Conservation (phyloP, 768 basidiomycete species). For the Mrakia gelida region DNA sequence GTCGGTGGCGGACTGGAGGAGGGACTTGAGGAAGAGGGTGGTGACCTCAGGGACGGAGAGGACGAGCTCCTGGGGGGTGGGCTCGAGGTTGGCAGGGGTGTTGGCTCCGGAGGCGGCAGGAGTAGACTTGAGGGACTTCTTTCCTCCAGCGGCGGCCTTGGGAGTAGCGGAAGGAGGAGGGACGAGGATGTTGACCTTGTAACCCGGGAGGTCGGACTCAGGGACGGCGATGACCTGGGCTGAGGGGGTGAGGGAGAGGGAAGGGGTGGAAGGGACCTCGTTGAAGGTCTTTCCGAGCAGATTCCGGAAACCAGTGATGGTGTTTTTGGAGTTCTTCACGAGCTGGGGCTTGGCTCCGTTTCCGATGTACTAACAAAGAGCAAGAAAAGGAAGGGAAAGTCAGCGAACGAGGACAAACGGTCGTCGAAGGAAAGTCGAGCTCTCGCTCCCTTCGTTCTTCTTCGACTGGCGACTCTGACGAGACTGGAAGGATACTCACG, state of each 20-base stretch:
- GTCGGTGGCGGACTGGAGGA: slow-evolving; percentile 80
- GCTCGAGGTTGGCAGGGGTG: slow-evolving; percentile 49
- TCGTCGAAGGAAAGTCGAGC: slow-evolving; percentile 51
- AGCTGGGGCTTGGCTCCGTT: slow-evolving; percentile 91
- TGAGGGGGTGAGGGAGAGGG: slow-evolving; percentile 43
- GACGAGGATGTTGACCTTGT: slow-evolving; percentile 74
- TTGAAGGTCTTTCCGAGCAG: slow-evolving; percentile 83
- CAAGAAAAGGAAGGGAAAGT: not conserved
- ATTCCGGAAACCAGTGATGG: slow-evolving; percentile 91
- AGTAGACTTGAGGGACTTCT: slow-evolving; percentile 48
- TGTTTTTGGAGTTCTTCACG: slow-evolving; percentile 90
- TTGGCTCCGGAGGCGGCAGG: slow-evolving; percentile 43
- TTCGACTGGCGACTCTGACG: not conserved
- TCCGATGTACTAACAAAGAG: slow-evolving; percentile 72
- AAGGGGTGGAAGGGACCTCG: slow-evolving; percentile 53
- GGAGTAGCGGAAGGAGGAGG: slow-evolving; percentile 57
- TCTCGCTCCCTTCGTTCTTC: slow-evolving; percentile 55
- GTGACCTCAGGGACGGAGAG: slow-evolving; percentile 79
- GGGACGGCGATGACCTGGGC: slow-evolving; percentile 67
- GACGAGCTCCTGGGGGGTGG: slow-evolving; percentile 59
- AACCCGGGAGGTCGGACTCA: slow-evolving; percentile 58
- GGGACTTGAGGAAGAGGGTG: slow-evolving; percentile 75
- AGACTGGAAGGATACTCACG: slow-evolving; percentile 52
- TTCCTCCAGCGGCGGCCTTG: slow-evolving; percentile 35
- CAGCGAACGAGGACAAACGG: slow-evolving; percentile 41